Evolutionary conservation across 2,329 filamentous ascomycete genomes (phyloP).

Genomic region (Metarhizium rileyi): DNA sequence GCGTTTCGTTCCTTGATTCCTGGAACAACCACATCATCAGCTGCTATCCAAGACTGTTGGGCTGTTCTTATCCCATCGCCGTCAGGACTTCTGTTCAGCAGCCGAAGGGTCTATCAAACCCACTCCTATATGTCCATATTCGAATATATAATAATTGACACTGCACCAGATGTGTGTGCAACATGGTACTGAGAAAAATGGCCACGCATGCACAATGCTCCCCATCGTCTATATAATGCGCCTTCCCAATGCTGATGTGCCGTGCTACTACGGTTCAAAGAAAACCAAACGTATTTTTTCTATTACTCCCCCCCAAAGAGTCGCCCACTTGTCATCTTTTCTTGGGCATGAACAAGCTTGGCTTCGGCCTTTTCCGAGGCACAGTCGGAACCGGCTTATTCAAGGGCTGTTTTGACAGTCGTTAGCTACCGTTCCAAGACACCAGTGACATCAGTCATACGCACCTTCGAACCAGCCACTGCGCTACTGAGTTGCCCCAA

Average conservation of each 20-base stretch:
- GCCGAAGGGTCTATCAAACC: neutral
- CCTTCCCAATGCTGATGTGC: constrained; percentile 6
- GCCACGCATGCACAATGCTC: constrained; percentile 1
- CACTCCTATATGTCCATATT: neutral
- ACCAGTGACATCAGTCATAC: neutral
- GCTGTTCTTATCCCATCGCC: neutral
- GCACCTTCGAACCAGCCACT: constrained; percentile 13
- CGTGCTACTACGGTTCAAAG: no score
- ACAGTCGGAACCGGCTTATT: constrained; percentile 5
- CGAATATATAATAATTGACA: neutral
- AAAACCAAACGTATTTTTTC: neutral
- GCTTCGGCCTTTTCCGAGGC: constrained; percentile 12
- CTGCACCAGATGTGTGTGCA: neutral
- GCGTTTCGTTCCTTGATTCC: neutral
- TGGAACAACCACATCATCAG: neutral
- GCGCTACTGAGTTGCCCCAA: constrained; percentile 10
- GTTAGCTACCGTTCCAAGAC: neutral
- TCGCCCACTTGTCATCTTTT: no score
- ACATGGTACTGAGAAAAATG: neutral
- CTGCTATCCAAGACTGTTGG: neutral
- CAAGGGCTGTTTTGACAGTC: neutral
- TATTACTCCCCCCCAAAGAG: no score
- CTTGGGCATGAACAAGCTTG: constrained; percentile 14
- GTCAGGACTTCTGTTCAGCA: neutral
- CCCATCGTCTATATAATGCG: constrained; percentile 1